These are phyloP conservation scores for Penicillium sclerotigenum DNA, from an alignment of 2,329 filamentous ascomycete genomes.

Conservation along the genomic window DNA sequence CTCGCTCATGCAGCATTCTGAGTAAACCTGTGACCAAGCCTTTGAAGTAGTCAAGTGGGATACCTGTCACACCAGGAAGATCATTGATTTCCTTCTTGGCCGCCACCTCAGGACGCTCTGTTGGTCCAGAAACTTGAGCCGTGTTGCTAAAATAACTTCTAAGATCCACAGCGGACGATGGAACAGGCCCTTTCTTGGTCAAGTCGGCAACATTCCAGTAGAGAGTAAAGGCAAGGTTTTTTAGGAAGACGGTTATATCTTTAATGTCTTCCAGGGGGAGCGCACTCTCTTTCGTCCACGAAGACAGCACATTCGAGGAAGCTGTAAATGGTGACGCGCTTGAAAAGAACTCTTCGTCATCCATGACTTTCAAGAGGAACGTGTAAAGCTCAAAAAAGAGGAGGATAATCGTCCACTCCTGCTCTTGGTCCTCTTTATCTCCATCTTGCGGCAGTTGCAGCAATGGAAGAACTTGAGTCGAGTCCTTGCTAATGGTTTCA, in stretches of 20 bases:
- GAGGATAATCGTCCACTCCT: constrained; percentile 84
- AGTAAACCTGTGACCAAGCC: constrained; percentile 75
- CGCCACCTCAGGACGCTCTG: constrained; percentile 31
- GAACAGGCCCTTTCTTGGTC: constrained; percentile 41
- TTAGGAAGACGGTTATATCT: constrained; percentile 75
- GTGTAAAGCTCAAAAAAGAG: constrained; percentile 93
- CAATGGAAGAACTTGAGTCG: constrained; percentile 57
- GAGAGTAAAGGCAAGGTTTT: constrained; percentile 83
- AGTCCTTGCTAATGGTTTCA: constrained; percentile 54
- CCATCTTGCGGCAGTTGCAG: constrained; percentile 44
- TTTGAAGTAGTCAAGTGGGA: constrained; percentile 75
- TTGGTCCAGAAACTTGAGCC: constrained; percentile 22
- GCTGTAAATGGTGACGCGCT: constrained; percentile 48
- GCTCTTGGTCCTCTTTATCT: constrained; percentile 45
- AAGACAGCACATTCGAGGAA: constrained; percentile 50
- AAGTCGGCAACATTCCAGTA: constrained; percentile 78
- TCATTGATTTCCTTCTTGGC: constrained; percentile 45
- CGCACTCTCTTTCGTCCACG: constrained; percentile 61
- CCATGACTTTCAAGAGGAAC: constrained; percentile 86
- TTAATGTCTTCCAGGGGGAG: constrained; percentile 70
- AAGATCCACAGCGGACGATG: constrained; percentile 42
- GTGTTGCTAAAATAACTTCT: constrained; percentile 46
- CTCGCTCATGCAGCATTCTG: constrained; percentile 86
- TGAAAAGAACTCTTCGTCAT: constrained; percentile 92
- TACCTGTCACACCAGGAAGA: constrained; percentile 63